phyloP scores from a whole-genome alignment of 2,329 filamentous ascomycete genomes.

The Aspergillus pseudoterreus region DNA sequence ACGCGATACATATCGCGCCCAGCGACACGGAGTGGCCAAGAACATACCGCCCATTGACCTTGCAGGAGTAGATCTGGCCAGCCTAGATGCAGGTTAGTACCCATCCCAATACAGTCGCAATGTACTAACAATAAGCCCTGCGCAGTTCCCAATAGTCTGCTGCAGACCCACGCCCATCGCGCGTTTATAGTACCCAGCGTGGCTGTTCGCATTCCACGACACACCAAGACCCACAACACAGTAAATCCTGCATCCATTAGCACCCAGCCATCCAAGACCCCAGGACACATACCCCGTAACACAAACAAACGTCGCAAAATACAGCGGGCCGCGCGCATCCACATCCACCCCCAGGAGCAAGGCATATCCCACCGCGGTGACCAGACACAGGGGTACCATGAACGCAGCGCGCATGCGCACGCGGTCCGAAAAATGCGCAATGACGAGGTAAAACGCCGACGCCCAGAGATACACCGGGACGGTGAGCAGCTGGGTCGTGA shows the following conservation, averaged over 20 bases:
- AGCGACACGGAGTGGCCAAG: background rate
- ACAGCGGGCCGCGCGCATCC: too few species aligned
- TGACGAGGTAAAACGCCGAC: too few species aligned
- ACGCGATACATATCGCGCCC: background rate
- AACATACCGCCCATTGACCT: background rate
- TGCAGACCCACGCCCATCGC: background rate
- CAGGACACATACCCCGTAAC: too few species aligned
- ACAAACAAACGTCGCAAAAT: too few species aligned
- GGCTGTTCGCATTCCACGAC: background rate
- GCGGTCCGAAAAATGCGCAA: too few species aligned
- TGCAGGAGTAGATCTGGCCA: background rate
- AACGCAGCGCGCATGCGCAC: too few species aligned
- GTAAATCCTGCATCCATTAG: background rate
- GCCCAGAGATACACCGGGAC: too few species aligned
- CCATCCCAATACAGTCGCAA: background rate
- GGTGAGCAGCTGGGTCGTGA: too few species aligned
- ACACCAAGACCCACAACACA: background rate
- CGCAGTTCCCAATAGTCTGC: background rate
- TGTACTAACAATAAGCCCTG: background rate
- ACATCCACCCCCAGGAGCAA: too few species aligned
- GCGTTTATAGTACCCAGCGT: background rate
- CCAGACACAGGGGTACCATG: too few species aligned
- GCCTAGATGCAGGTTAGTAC: background rate
- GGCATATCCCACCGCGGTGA: too few species aligned
- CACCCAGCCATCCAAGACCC: background rate